Evolutionary conservation across 495 filamentous ascomycete genomes (phyloP).

Genomic region (Xylaria acuta): DNA sequence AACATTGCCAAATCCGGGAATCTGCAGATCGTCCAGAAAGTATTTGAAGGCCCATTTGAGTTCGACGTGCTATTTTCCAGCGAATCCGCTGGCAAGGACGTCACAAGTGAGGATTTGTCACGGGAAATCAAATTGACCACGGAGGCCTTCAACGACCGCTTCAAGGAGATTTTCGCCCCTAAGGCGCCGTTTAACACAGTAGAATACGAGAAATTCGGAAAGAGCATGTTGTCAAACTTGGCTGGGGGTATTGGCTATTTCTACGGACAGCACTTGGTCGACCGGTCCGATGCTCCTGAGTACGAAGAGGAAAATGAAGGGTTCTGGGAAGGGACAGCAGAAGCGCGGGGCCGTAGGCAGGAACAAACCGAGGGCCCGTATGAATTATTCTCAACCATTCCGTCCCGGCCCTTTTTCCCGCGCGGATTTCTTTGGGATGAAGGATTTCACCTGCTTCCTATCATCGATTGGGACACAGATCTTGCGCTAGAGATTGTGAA

Average conservation of each 20-base stretch:
- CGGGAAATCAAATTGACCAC: constrained; percentile 69
- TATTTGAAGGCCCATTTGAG: constrained; percentile 89
- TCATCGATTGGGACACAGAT: constrained; percentile 92
- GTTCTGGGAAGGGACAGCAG: constrained; percentile 90
- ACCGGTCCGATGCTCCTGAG: constrained; percentile 86
- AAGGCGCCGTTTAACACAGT: constrained; percentile 75
- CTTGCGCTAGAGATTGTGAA: constrained; percentile 90
- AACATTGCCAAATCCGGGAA: constrained; percentile 77
- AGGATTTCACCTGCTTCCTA: constrained; percentile 92
- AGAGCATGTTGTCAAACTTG: constrained; percentile 92
- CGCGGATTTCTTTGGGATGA: constrained; percentile 98
- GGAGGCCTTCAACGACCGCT: constrained; percentile 74
- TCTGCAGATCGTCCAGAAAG: constrained; percentile 87
- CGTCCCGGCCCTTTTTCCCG: constrained; percentile 94
- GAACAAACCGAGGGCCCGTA: constrained; percentile 80
- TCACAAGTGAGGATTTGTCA: constrained; percentile 69
- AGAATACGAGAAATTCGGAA: constrained; percentile 80
- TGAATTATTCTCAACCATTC: constrained; percentile 91
- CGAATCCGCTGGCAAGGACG: constrained; percentile 66
- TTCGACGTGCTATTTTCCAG: constrained; percentile 95
- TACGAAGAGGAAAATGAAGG: constrained; percentile 97
- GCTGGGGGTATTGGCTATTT: constrained; percentile 96
- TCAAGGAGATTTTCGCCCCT: constrained; percentile 73
- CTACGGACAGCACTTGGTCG: constrained; percentile 82
- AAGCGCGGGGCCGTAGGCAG: constrained; percentile 67